Conservation (phyloP, 164 flowering plant species). For the Paratinospora sagittata region DNA sequence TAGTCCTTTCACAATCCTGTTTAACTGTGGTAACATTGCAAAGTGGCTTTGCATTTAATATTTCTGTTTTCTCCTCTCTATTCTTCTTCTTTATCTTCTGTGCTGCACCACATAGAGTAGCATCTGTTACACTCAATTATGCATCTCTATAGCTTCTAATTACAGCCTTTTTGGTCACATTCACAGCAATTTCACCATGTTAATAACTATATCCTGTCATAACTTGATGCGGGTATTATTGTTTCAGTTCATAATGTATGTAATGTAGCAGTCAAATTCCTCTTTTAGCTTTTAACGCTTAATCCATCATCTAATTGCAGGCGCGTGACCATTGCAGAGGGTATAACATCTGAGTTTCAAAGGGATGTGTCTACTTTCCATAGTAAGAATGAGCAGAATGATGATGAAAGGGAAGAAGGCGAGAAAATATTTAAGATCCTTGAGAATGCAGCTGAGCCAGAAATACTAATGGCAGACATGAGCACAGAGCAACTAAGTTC, state of each 20-base stretch:
- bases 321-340: constrained; percentile 64
- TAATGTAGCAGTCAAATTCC: neutral
- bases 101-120: too few species aligned
- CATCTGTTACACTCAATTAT: too few species aligned
- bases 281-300: neutral
- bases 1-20: neutral
- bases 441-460: constrained; percentile 89
- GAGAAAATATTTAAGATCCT: constrained; percentile 66
- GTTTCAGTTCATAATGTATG: neutral
- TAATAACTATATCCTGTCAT: too few species aligned
- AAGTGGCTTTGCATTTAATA: neutral
- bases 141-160: too few species aligned
- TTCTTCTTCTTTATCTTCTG: too few species aligned
- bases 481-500: constrained; percentile 64
- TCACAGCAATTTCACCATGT: too few species aligned
- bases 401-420: constrained; percentile 72
- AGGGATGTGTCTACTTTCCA: constrained; percentile 26
- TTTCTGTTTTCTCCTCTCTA: too few species aligned
- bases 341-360: constrained; percentile 50
- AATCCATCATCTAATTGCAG: constrained; percentile 32
- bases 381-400: constrained; percentile 36
- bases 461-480: constrained; percentile 88
- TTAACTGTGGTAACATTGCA: neutral
- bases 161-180: too few species aligned
- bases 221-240: neutral